Evolutionary conservation across 163 green algal species (phyloP), one percentile per base, ranked within the genome.

Genomic region (Chlamydomonas reinhardtii): DNA sequence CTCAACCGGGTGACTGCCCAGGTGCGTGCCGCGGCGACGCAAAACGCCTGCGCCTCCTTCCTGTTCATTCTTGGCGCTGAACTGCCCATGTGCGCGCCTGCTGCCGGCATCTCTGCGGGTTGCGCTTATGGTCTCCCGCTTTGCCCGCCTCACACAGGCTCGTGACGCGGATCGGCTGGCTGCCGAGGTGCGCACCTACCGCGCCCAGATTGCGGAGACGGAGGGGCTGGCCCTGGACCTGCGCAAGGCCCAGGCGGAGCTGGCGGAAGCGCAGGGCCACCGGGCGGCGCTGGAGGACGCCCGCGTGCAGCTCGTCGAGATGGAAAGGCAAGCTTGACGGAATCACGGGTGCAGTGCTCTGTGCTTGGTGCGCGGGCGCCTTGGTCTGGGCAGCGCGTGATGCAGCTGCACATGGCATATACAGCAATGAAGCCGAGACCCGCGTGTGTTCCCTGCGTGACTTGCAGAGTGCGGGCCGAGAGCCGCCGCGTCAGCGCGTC

Each of bases 281-380:
- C 74, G 84, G 1, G 34, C 68, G 15, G 34, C 43, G 37, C 75
- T 89, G 31, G 84, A 89, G 71, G 84, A 89, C 2, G 85, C 77
- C 37, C 85, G 77, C 15, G 48, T 62, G n/a, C 77, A 76, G 72
- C 85, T 86, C 29, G 72, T 80, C 0, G 70, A 90, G 59, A 89
- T 85, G 84, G 74, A 85, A 19, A 86, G 69, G 84, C 82, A 17
- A 5, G 37, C 48, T 48, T 48, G 39, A 48, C 8, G 5, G 39
- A 48, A 8, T 48, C 8, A 48, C 5, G 5, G 39, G 39, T 48
- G 39, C n/a, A n/a, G n/a, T n/a, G n/a, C n/a, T n/a, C n/a, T 48
- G 39, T 48, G 39, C 39, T 48, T 14, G 8, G 39, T 8, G 5
- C 39, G 8, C 39, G 39, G 39, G 39, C 39, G 39, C 39, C 39